Base-by-base conservation (phyloP, 371 early-diverging fungal genomes). In the Mortierella sp. region DNA sequence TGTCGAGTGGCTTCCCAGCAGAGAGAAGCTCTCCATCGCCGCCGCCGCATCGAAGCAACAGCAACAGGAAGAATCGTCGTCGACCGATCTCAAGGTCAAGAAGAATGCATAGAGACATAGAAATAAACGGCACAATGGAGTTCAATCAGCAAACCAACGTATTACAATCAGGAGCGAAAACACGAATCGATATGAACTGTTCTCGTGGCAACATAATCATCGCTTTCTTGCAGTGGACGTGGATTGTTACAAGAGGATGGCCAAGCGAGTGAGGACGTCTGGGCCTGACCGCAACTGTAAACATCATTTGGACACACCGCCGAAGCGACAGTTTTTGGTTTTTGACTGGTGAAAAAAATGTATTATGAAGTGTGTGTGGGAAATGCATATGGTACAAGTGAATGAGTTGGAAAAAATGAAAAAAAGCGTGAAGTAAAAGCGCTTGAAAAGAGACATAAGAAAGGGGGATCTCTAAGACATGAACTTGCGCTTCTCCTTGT, bases 401-500 rank as follows among this genome's bases (percentile, higher is more conserved):
- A 43, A 59, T 28, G 69, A 50, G 70, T 10, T 21, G 40, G 46
- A 64, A 54, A 48, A 76, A 69, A n/a, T 28, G 16, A 69, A 78
- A 24, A 72, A 67, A 16, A 19, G 69, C 28, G 43, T 46, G 21
- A 53, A 26, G 24, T 21, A 59, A 55, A 26, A 40, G 43, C 24
- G 54, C 34, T 26, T 34, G 10, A 73, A 37, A 70, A 53, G 8
- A 54, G 67, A 40, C 51, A 69, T 37, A 50, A 44, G n/a, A n/a
- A 73, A 43, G 10, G 48, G 28, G n/a, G 34, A 9, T 5, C n/a
- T 46, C 64, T 79, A 87, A 11, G 87, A 86, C 86, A 86, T 86
- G 75, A 89, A 89, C 73, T 88, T 87, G 75, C 87, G 80, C 87
- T 81, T 85, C 87, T 87, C 86, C 80, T 88, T 86, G 71, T 81